phyloP scores from a whole-genome alignment of 805 yeast genomes.

The Vanderwaltozyma verrucispora region DNA sequence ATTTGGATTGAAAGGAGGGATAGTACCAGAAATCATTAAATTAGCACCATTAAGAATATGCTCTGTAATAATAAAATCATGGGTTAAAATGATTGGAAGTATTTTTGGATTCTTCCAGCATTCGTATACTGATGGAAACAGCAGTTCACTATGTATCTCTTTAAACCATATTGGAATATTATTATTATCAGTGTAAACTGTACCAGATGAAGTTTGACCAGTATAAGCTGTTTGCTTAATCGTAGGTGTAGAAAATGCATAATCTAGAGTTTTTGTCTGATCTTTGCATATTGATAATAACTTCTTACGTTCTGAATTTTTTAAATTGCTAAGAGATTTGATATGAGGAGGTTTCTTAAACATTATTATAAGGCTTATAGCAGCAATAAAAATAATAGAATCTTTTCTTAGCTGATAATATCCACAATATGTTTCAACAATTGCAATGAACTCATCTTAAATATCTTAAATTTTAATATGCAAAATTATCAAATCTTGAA shows the following conservation, averaged over 20 bases:
- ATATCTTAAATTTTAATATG: too few relatives aligned
- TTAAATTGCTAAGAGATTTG: constrained; percentile 70
- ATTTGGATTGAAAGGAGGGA: constrained; percentile 45
- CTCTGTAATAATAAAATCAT: constrained; percentile 56
- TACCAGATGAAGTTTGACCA: constrained; percentile 44
- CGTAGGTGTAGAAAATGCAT: constrained; percentile 32
- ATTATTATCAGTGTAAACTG: constrained; percentile 51
- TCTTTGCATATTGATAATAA: constrained; percentile 34
- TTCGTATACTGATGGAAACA: constrained; percentile 63
- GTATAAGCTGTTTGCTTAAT: constrained; percentile 57
- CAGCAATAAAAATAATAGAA: background rate
- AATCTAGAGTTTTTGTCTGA: constrained; percentile 26
- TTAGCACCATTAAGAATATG: constrained; percentile 67
- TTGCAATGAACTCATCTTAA: too few relatives aligned
- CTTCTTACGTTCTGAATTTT: constrained; percentile 61
- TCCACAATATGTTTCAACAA: too few relatives aligned
- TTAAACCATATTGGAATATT: constrained; percentile 69
- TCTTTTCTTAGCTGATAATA: too few relatives aligned
- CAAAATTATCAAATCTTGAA: too few relatives aligned
- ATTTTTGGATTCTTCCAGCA: constrained; percentile 60
- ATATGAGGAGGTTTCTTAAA: constrained; percentile 34
- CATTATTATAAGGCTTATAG: constrained; percentile 11
- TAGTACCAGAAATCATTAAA: constrained; percentile 63
- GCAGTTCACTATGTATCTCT: constrained; percentile 38
- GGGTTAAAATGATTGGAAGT: constrained; percentile 61